Base-by-base conservation (phyloP, 2,329 filamentous ascomycete genomes). In the Botrytis aclada region DNA sequence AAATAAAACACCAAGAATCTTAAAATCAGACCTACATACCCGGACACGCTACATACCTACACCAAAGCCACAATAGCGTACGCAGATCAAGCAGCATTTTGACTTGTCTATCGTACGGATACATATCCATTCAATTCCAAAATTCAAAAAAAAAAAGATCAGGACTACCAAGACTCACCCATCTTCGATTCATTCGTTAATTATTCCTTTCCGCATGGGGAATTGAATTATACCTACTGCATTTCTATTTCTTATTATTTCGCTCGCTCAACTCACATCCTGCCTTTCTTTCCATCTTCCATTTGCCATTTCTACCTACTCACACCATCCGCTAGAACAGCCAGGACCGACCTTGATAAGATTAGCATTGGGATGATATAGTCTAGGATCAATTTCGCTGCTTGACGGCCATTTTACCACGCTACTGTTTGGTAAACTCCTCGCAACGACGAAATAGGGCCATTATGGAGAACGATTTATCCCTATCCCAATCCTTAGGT, bases 401-500 rank as follows among this genome's bases (percentile, higher is more conserved):
- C 56, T 70, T 70, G 65, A 72, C 65, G 71, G 71, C 71, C 54
- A 69, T 37, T 43, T 34, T 32, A 51, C 43, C 54, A 70, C 63
- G 43, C 71, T 62, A 72, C 34, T 51, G 34, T 56, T 34, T 56
- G 39, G 54, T 61, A 32, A 62, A 37, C 29, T 37, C 25, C n/a
- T 43, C 32, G n/a, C 56, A 56, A 29, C 37, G 32, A 72, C 22
- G 47, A 61, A 51, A 25, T 10, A 54, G 25, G 34, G 34, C 62
- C 75, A 74, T 76, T 82, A 98, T 98, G 94, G 93, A 94, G 85
- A 93, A 93, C 83, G 94, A 97, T 85, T 85, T 97, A 82, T 97
- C 93, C 84, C 89, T 98, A 77, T 96, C 94, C 81, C 93, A 95
- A 85, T 93, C 94, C 80, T 88, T 98, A 80, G 96, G 96, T 80